Conservation (phyloP, 2,329 filamentous ascomycete species). For the Pseudocercospora pini-densiflorae region DNA sequence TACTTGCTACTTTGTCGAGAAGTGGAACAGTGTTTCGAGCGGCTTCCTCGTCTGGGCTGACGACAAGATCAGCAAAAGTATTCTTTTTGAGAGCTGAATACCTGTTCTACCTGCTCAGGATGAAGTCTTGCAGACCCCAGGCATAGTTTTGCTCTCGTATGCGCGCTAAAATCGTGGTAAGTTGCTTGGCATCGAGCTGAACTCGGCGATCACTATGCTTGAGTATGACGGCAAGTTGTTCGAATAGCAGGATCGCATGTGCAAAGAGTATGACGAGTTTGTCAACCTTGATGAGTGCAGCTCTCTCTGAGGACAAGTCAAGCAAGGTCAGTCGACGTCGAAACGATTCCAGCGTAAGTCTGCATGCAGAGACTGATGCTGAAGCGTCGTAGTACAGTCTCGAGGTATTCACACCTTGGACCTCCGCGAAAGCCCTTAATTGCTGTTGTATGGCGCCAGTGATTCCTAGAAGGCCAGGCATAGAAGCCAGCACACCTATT, state of each 20-base stretch:
- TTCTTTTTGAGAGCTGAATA: background rate
- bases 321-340: background rate
- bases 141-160: conserved; percentile 1
- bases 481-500: background rate
- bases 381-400: background rate
- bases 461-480: background rate
- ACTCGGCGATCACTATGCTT: background rate
- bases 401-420: background rate
- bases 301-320: background rate
- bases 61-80: background rate
- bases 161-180: background rate
- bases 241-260: background rate
- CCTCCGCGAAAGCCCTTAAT: background rate
- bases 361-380: background rate
- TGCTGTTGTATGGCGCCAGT: background rate
- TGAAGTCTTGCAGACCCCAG: conserved; percentile 1
- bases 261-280: background rate
- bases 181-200: background rate
- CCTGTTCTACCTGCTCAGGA: background rate
- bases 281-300: background rate
- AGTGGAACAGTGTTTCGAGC: background rate
- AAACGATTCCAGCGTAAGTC: background rate
- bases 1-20: background rate
- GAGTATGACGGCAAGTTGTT: background rate
- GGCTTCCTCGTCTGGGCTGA: background rate